A percentile compares a stretch with the other conserved stretches of the same genome.
Evolutionary conservation across 768 basidiomycete genomes (phyloP).

Genomic region (Ramaria sp.): DNA sequence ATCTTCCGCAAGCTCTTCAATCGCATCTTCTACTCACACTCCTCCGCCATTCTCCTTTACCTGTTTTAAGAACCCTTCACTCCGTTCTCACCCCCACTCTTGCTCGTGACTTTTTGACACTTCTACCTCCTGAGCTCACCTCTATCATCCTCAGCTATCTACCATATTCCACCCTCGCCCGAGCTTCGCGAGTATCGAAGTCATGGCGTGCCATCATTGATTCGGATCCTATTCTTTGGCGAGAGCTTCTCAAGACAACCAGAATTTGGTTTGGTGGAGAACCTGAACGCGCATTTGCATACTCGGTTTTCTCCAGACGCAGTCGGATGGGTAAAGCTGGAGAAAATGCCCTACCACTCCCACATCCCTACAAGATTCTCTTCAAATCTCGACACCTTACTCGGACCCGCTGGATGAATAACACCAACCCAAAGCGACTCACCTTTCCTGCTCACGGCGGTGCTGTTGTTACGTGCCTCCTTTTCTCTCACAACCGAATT

Average conservation of each 20-base stretch:
- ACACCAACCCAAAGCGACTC: conserved; percentile 59
- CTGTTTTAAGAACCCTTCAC: conserved; percentile 83
- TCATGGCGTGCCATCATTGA: conserved; percentile 91
- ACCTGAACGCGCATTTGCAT: conserved; percentile 71
- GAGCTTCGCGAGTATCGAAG: conserved; percentile 80
- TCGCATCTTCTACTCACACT: conserved; percentile 91
- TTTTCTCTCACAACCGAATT: conserved; percentile 90
- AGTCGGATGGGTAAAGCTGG: conserved; percentile 27
- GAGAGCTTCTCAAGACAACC: conserved; percentile 70
- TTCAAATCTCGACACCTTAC: conserved; percentile 87
- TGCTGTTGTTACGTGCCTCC: conserved; percentile 89
- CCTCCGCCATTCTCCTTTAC: conserved; percentile 81
- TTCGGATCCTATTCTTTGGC: conserved; percentile 83
- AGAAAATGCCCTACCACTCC: conserved; percentile 48
- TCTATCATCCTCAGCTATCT: conserved; percentile 82
- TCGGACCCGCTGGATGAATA: conserved; percentile 68
- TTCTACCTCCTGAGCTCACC: conserved; percentile 86
- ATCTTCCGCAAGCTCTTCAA: conserved; percentile 72
- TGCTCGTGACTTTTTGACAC: conserved; percentile 87
- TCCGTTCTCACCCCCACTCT: conserved; percentile 83
- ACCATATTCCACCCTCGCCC: conserved; percentile 70
- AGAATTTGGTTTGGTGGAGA: conserved; percentile 86
- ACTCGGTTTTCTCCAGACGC: conserved; percentile 54
- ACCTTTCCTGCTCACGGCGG: conserved; percentile 83
- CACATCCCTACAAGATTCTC: conserved; percentile 84